These are phyloP conservation scores for Picochlorum sp. DNA, from an alignment of 139 green algal genomes.

Conservation along the genomic window DNA sequence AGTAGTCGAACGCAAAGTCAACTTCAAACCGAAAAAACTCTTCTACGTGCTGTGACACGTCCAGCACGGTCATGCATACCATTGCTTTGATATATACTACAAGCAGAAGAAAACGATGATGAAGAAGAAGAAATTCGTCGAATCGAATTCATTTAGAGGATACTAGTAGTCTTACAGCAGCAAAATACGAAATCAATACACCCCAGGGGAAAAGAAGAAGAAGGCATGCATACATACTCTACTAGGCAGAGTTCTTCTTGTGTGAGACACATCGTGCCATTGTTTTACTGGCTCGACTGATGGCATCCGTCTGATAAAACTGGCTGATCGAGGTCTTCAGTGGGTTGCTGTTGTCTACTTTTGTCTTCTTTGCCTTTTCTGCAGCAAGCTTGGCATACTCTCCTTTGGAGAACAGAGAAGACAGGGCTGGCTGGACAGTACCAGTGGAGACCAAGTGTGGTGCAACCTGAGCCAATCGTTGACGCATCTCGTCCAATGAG, in stretches of 20 bases:
- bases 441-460: constrained; percentile 62
- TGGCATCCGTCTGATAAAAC: constrained; percentile 96
- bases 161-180: too few relatives aligned
- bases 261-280: constrained; percentile 88
- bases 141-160: too few relatives aligned
- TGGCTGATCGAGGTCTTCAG: constrained; percentile 69
- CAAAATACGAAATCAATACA: too few relatives aligned
- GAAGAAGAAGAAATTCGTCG: too few relatives aligned
- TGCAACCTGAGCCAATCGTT: constrained; percentile 69
- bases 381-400: constrained; percentile 63
- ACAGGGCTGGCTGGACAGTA: constrained; percentile 61
- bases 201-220: not conserved
- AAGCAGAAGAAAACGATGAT: too few relatives aligned
- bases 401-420: constrained; percentile 63
- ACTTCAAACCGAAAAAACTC: too few relatives aligned
- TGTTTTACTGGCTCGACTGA: constrained; percentile 73
- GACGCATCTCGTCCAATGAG: constrained; percentile 51
- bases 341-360: constrained; percentile 11
- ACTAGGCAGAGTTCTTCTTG: constrained; percentile 5
- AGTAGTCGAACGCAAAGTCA: too few relatives aligned
- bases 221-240: not conserved
- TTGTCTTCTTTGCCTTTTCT: constrained; percentile 14
- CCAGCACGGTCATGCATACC: too few relatives aligned
- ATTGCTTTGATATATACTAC: too few relatives aligned
- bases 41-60: too few relatives aligned